Conservation (phyloP, 441 rosid species). For the Gossypium lobatum region DNA sequence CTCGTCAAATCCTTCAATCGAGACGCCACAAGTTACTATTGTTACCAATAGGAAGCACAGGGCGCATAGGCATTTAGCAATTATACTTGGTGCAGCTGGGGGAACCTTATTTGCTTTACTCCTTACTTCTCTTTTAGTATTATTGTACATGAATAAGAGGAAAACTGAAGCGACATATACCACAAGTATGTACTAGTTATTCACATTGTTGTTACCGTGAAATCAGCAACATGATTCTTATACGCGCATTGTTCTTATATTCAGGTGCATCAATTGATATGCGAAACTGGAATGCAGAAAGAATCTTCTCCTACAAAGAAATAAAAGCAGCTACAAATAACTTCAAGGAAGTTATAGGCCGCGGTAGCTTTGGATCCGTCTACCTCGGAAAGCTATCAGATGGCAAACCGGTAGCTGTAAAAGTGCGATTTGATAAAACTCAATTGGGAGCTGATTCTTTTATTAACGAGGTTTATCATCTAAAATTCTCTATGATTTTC, state of each 20-base stretch:
- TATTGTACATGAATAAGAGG: constrained; percentile 39
- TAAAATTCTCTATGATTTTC: constrained; percentile 6
- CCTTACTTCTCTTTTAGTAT: constrained; percentile 31
- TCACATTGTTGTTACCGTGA: neutral
- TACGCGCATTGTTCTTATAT: constrained; percentile 9
- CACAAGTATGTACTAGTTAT: constrained; percentile 37
- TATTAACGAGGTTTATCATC: constrained; percentile 62
- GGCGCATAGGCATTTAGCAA: constrained; percentile 31
- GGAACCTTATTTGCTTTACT: constrained; percentile 50
- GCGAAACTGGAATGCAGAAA: constrained; percentile 81
- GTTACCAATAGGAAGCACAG: constrained; percentile 38
- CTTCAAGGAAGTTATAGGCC: constrained; percentile 77
- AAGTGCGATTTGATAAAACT: constrained; percentile 76
- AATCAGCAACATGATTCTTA: constrained; percentile 15
- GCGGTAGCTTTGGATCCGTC: constrained; percentile 88
- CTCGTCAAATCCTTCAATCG: constrained; percentile 1
- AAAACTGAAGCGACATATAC: constrained; percentile 33
- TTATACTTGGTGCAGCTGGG: constrained; percentile 51
- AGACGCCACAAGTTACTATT: constrained; percentile 77
- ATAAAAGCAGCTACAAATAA: constrained; percentile 72
- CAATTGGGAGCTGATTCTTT: constrained; percentile 95
- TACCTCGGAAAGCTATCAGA: constrained; percentile 77
- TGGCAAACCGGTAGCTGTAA: constrained; percentile 75
- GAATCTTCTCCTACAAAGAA: constrained; percentile 73
- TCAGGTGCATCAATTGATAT: constrained; percentile 47